Evolutionary conservation across 2,329 filamentous ascomycete genomes (phyloP).

Genomic region (Fusarium duplospermum): DNA sequence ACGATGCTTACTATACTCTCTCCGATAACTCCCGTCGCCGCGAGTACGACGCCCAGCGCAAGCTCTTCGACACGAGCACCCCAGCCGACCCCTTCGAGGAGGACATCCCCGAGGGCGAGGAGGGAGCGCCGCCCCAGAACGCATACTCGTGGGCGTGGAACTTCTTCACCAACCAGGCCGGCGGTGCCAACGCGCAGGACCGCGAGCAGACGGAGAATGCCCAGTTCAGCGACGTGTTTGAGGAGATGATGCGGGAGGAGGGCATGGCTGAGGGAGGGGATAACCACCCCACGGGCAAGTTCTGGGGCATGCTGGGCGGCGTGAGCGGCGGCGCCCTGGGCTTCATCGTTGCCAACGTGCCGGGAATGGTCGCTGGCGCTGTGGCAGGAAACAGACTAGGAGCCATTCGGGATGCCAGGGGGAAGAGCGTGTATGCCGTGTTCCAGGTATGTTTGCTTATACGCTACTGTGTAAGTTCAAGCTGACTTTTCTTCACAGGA

Average conservation of each 20-base stretch:
- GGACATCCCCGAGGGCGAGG: constrained; percentile 40
- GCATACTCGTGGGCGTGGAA: constrained; percentile 84
- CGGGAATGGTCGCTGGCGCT: constrained; percentile 87
- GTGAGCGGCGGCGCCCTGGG: constrained; percentile 89
- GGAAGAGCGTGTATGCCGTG: constrained; percentile 94
- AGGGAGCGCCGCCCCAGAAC: constrained; percentile 53
- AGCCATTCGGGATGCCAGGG: constrained; percentile 86
- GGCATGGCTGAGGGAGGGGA: constrained; percentile 79
- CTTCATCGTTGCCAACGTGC: constrained; percentile 94
- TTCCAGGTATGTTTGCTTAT: constrained; percentile 68
- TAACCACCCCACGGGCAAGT: constrained; percentile 72
- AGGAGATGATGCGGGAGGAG: constrained; percentile 91
- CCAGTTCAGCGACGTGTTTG: constrained; percentile 89
- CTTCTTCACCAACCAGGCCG: constrained; percentile 60
- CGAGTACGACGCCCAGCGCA: constrained; percentile 82
- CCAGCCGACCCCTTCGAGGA: constrained; percentile 58
- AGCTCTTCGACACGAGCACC: constrained; percentile 46
- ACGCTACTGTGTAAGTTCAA: not conserved
- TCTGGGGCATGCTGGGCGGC: constrained; percentile 90
- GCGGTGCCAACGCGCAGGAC: constrained; percentile 47
- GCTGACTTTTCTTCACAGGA: constrained; percentile 62
- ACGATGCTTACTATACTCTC: constrained; percentile 93
- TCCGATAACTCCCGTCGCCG: constrained; percentile 81
- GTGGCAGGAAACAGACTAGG: constrained; percentile 95
- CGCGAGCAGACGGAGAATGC: constrained; percentile 72